Percentiles rank a stretch among this genome's conserved stretches.
phyloP scores from a whole-genome alignment of 176 grass and related monocot genomes.

The Elymus sibiricus region DNA sequence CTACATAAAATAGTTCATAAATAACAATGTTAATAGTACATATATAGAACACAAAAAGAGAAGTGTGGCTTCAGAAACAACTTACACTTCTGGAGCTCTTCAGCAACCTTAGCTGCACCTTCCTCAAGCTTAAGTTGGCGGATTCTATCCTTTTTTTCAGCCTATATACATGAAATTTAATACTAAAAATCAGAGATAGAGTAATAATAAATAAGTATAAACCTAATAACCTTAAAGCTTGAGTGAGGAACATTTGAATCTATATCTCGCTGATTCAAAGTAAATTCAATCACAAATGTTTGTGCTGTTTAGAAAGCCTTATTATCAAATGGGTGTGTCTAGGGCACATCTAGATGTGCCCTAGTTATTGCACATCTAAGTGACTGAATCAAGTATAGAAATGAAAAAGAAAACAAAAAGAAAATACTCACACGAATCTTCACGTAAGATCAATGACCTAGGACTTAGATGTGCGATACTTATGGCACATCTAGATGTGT shows the following conservation, averaged over 20 bases:
- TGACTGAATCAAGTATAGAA: no score
- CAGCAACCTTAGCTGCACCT: constrained; percentile 68
- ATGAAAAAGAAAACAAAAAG: no score
- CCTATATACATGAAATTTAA: constrained; percentile 25
- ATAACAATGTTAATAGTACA: neutral
- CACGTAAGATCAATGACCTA: no score
- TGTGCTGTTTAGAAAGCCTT: neutral
- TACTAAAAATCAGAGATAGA: neutral
- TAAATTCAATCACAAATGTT: neutral
- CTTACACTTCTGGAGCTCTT: constrained; percentile 73
- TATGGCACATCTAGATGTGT: no score
- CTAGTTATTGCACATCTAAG: no score
- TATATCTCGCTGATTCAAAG: neutral
- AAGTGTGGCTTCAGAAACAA: neutral
- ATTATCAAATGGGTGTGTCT: no score
- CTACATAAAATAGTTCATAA: constrained; percentile 27
- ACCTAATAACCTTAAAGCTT: neutral
- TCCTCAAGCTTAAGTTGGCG: constrained; percentile 52
- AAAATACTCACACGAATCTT: no score
- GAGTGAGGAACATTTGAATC: neutral
- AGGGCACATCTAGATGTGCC: no score
- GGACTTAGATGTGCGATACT: no score
- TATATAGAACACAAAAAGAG: neutral
- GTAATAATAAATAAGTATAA: neutral
- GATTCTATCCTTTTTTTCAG: constrained; percentile 75